Evolutionary conservation across 2,329 filamentous ascomycete genomes (phyloP), one percentile per base, ranked within the genome.

Genomic region (Lojkania enalia): DNA sequence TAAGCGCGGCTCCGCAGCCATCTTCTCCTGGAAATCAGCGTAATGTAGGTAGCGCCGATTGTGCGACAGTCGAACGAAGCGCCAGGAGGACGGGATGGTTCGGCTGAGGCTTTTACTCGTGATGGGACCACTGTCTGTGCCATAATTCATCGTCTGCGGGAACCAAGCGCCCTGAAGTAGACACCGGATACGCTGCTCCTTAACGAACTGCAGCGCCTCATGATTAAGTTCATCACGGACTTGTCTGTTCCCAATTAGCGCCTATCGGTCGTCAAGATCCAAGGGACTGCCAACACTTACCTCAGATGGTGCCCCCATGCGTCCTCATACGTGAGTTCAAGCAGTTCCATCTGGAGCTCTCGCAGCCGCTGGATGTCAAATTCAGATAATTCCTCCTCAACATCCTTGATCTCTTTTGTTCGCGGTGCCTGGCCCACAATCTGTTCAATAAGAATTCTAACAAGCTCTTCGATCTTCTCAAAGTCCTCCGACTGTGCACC

Each of bases 191-290:
- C 94, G 84, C 70, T 99, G 94, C 72, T 99, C 94, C 71, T 96
- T 96, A 71, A 97, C 88, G 63, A 99, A 99, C 61, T 96, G 89
- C 42, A 96, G 74, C 9, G 92, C 90, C 70, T 99, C 94, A 60
- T 92, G 85, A 57, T 89, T 87, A 33, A 97, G 78, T 67, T 95
- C 90, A 42, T 96, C 90, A 23, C 90, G 86, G n/a, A 96, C 88
- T 71, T 94, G 89, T 52, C 73, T 76, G 51, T 39, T 20, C 27
- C 43, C 7, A 37, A 57, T 67, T 54, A 67, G 62, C 47, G 45
- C 48, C 32, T 41, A 20, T 37, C 38, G 13, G 37, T n/a, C 25
- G 30, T 25, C 12, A 18, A 19, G 7, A 30, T 5, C 25, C 15
- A 27, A 35, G 35, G 9, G 19, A 35, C 40, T 9, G 20, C 37